phyloP scores from a whole-genome alignment of 1,284 basidiomycete species.

The Sanghuangporus baumii region DNA sequence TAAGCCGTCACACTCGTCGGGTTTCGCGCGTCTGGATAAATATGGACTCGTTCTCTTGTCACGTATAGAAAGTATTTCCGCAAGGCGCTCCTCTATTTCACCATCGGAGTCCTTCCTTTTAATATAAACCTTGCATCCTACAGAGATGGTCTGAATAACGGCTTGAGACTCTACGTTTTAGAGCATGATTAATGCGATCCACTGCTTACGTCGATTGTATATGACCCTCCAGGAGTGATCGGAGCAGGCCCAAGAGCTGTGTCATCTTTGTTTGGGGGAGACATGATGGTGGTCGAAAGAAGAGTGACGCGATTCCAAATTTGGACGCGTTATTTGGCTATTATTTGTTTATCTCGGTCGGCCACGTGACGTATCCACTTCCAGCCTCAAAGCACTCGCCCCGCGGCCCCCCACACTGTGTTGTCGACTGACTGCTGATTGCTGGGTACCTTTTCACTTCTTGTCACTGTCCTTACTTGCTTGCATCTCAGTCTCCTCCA shows the following conservation, averaged over 20 bases:
- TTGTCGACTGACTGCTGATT: not conserved
- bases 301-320: conserved; percentile 13
- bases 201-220: conserved; percentile 60
- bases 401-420: not conserved
- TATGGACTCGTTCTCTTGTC: conserved; percentile 73
- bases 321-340: conserved; percentile 6
- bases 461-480: not conserved
- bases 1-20: conserved; percentile 39
- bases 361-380: not conserved
- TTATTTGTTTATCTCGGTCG: not conserved
- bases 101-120: conserved; percentile 71
- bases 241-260: conserved; percentile 51
- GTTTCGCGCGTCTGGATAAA: conserved; percentile 38
- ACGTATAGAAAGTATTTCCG: conserved; percentile 90
- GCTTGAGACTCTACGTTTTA: conserved; percentile 20
- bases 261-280: conserved; percentile 32
- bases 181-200: conserved; percentile 18
- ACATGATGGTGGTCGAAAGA: conserved; percentile 20
- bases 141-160: conserved; percentile 65
- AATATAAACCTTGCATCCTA: conserved; percentile 93
- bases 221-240: conserved; percentile 68
- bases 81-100: conserved; percentile 80
- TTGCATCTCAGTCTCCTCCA: not conserved
- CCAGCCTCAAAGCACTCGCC: not conserved
- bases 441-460: not conserved